These are phyloP conservation scores for Tricholoma terreum DNA, from an alignment of 768 basidiomycete genomes.

Conservation along the genomic window DNA sequence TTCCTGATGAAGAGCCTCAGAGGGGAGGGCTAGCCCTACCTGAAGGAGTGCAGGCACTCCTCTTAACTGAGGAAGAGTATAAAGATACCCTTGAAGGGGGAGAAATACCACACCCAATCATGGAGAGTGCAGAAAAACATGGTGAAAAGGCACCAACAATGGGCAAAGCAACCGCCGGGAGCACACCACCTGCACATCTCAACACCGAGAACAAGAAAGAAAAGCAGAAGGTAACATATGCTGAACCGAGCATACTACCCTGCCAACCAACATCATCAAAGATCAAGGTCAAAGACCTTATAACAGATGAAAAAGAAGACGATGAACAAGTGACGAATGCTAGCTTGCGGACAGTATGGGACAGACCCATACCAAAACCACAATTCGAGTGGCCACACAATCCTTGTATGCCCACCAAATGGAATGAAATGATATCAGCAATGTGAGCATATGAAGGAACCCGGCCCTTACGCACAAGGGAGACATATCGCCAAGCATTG, in stretches of 20 bases:
- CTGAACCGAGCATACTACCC: not conserved
- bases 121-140: too few species aligned
- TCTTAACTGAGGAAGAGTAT: too few species aligned
- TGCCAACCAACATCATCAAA: slow-evolving; percentile 17
- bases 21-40: too few species aligned
- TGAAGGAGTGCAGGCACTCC: too few species aligned
- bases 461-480: not conserved
- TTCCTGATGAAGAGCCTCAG: too few species aligned
- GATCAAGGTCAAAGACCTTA: slow-evolving; percentile 9
- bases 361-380: slow-evolving; percentile 10
- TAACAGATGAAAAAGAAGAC: not conserved
- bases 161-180: not conserved
- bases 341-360: slow-evolving; percentile 11
- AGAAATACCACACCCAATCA: too few species aligned
- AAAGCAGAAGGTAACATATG: not conserved
- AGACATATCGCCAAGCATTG: not conserved
- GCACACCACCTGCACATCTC: not conserved
- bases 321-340: not conserved
- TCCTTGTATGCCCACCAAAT: slow-evolving; percentile 18
- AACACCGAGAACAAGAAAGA: not conserved
- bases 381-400: slow-evolving; percentile 13
- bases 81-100: too few species aligned
- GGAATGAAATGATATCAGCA: slow-evolving; percentile 12
- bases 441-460: not conserved
- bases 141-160: not conserved